phyloP scores from a whole-genome alignment of 2,329 filamentous ascomycete genomes.

The Paraphoma sp. region DNA sequence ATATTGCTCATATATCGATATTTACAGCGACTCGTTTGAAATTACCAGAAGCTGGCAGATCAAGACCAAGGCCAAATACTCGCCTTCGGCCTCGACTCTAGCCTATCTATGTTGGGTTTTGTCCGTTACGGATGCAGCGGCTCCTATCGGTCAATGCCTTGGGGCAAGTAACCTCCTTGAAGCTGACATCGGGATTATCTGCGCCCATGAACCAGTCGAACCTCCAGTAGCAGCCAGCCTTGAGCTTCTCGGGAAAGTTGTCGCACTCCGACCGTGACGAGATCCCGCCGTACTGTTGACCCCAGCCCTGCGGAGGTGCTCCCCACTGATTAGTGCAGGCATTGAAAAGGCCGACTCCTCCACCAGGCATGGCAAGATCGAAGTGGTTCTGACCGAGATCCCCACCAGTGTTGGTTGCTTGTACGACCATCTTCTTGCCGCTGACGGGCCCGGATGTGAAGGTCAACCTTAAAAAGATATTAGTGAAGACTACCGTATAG shows the following conservation, averaged over 20 bases:
- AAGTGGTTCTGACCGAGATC: constrained; percentile 47
- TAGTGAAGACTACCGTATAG: not conserved
- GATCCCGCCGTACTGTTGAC: constrained; percentile 44
- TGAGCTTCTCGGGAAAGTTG: constrained; percentile 41
- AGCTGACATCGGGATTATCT: constrained; percentile 42
- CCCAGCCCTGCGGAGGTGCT: constrained; percentile 43
- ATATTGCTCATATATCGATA: too few species aligned
- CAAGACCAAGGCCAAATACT: too few species aligned
- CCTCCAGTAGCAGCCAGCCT: constrained; percentile 46
- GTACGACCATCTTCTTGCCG: constrained; percentile 69
- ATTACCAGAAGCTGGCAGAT: too few species aligned
- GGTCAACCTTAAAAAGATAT: constrained; percentile 52
- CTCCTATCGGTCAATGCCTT: constrained; percentile 37
- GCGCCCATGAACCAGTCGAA: constrained; percentile 46
- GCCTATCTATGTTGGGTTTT: not conserved
- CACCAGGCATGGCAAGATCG: constrained; percentile 47
- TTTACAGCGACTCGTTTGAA: too few species aligned
- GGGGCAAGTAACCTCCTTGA: constrained; percentile 45
- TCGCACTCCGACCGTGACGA: constrained; percentile 40
- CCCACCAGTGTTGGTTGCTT: constrained; percentile 66
- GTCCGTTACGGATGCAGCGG: constrained; percentile 30
- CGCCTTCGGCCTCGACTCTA: too few species aligned
- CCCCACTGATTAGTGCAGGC: constrained; percentile 43
- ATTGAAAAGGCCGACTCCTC: constrained; percentile 46
- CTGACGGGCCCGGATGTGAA: constrained; percentile 63